Evolutionary conservation across 169 alveolate species (phyloP).

Genomic region (Gregarina niphandrodes): DNA sequence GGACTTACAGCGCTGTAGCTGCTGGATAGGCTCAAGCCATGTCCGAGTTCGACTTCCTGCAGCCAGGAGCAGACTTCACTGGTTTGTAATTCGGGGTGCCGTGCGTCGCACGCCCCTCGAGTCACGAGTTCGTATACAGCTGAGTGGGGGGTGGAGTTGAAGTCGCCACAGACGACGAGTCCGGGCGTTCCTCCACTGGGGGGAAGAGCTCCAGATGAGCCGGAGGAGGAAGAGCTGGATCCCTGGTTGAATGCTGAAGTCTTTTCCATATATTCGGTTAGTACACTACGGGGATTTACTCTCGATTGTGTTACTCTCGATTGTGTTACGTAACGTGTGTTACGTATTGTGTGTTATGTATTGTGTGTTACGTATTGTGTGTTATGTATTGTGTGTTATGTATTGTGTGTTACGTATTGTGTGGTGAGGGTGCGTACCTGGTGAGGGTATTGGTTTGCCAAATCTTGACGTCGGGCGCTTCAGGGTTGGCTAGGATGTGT

Average conservation of each 20-base stretch:
- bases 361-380: no score
- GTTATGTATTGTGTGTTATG: no score
- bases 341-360: no score
- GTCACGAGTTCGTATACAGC: conserved; percentile 36
- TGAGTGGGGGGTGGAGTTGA: conserved; percentile 37
- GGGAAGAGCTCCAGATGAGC: background rate
- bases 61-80: no score
- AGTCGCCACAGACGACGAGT: conserved; percentile 34
- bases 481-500: conserved; percentile 38
- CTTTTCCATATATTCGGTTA: no score
- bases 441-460: conserved; percentile 42
- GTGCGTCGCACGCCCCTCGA: conserved; percentile 29
- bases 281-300: no score
- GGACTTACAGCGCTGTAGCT: no score
- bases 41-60: no score
- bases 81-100: conserved; percentile 33
- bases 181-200: conserved; percentile 24
- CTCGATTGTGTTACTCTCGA: no score
- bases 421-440: conserved; percentile 13
- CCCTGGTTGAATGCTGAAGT: no score
- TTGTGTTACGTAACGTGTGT: conserved; percentile 23
- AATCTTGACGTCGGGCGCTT: conserved; percentile 34
- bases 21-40: no score
- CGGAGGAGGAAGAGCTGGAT: background rate
- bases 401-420: no score